Evolutionary conservation across 495 filamentous ascomycete genomes (phyloP).

Genomic region (Lophium mytilinum): DNA sequence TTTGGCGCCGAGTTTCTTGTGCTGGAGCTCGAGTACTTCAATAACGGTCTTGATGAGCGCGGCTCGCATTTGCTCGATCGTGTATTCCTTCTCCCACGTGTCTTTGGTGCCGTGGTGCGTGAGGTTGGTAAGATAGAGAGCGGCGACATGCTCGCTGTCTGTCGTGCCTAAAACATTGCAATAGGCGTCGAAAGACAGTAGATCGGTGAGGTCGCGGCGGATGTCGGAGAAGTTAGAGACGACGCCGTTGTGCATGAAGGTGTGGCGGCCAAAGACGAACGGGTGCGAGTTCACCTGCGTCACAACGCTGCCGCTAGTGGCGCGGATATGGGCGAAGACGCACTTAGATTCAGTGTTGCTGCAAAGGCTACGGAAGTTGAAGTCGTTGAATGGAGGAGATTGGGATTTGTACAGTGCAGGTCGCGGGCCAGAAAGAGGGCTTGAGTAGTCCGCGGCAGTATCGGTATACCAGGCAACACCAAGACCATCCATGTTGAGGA

Average conservation of each 20-base stretch:
- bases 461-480: slow-evolving; percentile 40
- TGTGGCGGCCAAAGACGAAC: slow-evolving; percentile 43
- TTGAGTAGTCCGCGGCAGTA: slow-evolving; percentile 28
- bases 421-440: slow-evolving; percentile 24
- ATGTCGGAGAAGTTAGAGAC: slow-evolving; percentile 39
- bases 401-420: slow-evolving; percentile 42
- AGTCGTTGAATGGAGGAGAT: slow-evolving; percentile 41
- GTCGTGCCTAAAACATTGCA: slow-evolving; percentile 41
- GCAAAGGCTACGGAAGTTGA: slow-evolving; percentile 40
- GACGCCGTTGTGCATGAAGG: slow-evolving; percentile 45
- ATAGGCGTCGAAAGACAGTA: slow-evolving; percentile 38
- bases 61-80: slow-evolving; percentile 31
- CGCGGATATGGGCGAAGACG: slow-evolving; percentile 42
- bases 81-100: slow-evolving; percentile 37
- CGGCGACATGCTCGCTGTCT: slow-evolving; percentile 44
- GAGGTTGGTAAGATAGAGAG: slow-evolving; percentile 44
- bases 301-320: slow-evolving; percentile 36
- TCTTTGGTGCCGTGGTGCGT: slow-evolving; percentile 23
- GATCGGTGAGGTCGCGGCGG: slow-evolving; percentile 33
- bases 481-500: slow-evolving; percentile 45
- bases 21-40: slow-evolving; percentile 38
- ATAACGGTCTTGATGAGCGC: slow-evolving; percentile 38
- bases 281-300: slow-evolving; percentile 44
- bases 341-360: slow-evolving; percentile 37
- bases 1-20: slow-evolving; percentile 29